A percentile compares a stretch with the other conserved stretches of the same genome.
These are phyloP conservation scores for Cryptosporidium ryanae DNA, from an alignment of 169 alveolate genomes.

Conservation along the genomic window DNA sequence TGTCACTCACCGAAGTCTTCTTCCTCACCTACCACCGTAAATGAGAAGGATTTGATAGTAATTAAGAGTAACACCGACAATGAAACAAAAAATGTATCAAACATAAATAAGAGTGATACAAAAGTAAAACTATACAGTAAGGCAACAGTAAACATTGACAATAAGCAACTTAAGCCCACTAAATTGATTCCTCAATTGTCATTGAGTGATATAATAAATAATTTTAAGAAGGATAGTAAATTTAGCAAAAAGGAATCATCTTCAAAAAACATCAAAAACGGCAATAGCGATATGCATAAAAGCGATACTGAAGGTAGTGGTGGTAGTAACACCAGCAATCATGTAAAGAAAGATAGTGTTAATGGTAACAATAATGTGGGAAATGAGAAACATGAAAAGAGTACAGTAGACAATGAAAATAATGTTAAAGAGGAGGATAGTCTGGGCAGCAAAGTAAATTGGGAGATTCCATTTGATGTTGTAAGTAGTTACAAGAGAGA, in stretches of 20 bases:
- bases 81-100: neutral
- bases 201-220: slow-evolving; percentile 4
- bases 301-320: neutral
- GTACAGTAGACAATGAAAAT: neutral
- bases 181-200: slow-evolving; percentile 23
- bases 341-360: neutral
- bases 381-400: neutral
- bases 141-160: neutral
- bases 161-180: no score
- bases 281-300: neutral
- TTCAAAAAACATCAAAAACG: neutral
- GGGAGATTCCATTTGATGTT: neutral
- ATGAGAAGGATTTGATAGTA: neutral
- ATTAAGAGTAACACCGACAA: neutral
- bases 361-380: neutral
- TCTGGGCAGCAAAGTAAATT: neutral
- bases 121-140: no score
- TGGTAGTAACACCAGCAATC: neutral
- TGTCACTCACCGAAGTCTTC: neutral
- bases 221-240: neutral
- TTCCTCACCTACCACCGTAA: neutral
- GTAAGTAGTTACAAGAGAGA: slow-evolving; percentile 15
- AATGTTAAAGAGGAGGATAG: neutral
- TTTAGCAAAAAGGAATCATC: neutral
- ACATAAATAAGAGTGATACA: neutral